Base-by-base conservation (phyloP, 768 basidiomycete species). In the Mycena pura region DNA sequence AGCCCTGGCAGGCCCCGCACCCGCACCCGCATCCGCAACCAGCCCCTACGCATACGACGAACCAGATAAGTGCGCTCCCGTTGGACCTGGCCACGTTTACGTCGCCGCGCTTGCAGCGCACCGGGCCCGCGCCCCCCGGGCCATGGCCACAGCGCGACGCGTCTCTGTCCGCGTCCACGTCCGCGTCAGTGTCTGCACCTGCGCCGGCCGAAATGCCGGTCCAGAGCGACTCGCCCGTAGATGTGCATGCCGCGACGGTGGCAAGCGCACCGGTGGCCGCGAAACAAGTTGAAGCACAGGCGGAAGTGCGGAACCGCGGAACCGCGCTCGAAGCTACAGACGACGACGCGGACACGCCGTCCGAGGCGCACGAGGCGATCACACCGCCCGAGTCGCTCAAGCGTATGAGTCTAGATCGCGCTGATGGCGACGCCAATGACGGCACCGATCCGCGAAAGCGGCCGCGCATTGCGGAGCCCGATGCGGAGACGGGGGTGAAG, bases 351-450 rank as follows among this genome's bases (percentile, higher is more conserved):
- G 25, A 17, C n/a, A 57, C 39, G 25, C 52, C 63, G 38, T 27
- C 57, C 0, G 63, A 64, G 9, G 43, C 29, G 29, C 63, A 64
- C 43, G 63, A 60, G n/a, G 63, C 58, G 1, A 22, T 64, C 19
- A 60, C 63, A 7, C 63, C 63, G 15, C 57, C 63, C 11, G 53
- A 43, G 28, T 29, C 61, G 61, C 40, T 51, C 24, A 62, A 57
- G 43, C 61, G 61, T 22, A 15, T 21, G 54, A 57, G 61, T 41
- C 39, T 28, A 13, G 34, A 46, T 2, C 38, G 5, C n/a, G 54
- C 34, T 15, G 34, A 46, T 2, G 45, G 5, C n/a, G 54, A 57
- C 9, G 41, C 32, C 19, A 49, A 40, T 25, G 50, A 55, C 28
- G 48, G 10, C 13, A 31, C 31, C 13, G 55, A 46, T 22, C 43